These are phyloP conservation scores for Lichtheimia ornata DNA, from an alignment of 371 early-diverging fungal species.

Conservation along the genomic window DNA sequence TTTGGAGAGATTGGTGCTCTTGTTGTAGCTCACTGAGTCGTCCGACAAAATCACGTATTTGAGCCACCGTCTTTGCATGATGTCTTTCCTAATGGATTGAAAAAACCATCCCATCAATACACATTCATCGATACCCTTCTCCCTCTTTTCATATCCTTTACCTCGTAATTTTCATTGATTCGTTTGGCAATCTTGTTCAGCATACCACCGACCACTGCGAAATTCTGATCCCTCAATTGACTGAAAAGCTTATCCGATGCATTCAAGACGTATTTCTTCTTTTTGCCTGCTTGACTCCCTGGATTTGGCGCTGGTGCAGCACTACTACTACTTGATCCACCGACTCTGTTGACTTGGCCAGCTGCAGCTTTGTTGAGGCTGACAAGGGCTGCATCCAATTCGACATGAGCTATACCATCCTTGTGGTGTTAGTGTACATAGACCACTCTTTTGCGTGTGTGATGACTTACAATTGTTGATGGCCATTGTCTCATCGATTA, in stretches of 20 bases:
- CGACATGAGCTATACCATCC: constrained; percentile 55
- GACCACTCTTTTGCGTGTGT: neutral
- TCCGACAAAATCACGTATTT: constrained; percentile 89
- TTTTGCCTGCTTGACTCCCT: constrained; percentile 45
- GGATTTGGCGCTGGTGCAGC: constrained; percentile 14
- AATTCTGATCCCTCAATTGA: constrained; percentile 87
- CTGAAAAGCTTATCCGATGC: constrained; percentile 74
- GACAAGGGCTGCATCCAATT: constrained; percentile 54
- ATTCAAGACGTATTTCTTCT: constrained; percentile 82
- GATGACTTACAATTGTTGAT: constrained; percentile 56
- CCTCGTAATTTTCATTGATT: constrained; percentile 86
- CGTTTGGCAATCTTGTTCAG: constrained; percentile 82
- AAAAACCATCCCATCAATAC: neutral
- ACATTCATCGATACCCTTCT: no score
- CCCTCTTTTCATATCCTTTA: constrained; percentile 9
- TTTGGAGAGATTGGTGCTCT: constrained; percentile 80
- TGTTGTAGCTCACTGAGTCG: constrained; percentile 79
- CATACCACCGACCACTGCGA: constrained; percentile 82
- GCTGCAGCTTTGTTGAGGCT: constrained; percentile 34
- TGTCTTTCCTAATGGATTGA: constrained; percentile 63
- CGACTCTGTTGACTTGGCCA: constrained; percentile 4
- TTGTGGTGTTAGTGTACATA: neutral
- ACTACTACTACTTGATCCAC: neutral
- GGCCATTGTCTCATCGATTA: constrained; percentile 82
- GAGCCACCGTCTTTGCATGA: constrained; percentile 83